These are phyloP conservation scores for Podospora didyma DNA, from an alignment of 495 filamentous ascomycete species.

Conservation along the genomic window DNA sequence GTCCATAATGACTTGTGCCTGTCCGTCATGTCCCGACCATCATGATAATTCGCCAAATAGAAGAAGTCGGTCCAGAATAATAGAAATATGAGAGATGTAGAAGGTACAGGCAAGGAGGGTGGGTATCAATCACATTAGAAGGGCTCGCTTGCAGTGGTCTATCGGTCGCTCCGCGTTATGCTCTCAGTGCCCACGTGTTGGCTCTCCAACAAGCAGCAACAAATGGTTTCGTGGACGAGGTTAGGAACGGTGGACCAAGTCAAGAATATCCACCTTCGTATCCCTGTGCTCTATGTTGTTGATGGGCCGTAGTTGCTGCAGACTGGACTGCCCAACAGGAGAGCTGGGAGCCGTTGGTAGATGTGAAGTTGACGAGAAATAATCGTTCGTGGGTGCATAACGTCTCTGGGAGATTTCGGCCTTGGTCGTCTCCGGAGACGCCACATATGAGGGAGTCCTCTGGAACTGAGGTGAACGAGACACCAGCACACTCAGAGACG, in stretches of 20 bases:
- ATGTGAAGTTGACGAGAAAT: slow-evolving; percentile 21
- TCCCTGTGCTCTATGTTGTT: not conserved
- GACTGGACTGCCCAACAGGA: slow-evolving; percentile 11
- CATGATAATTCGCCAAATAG: too few relatives aligned
- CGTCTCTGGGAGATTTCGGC: not conserved
- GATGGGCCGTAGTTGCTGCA: not conserved
- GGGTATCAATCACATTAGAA: too few relatives aligned
- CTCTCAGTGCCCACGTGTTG: too few relatives aligned
- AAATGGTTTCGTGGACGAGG: too few relatives aligned
- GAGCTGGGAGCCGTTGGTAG: slow-evolving; percentile 32
- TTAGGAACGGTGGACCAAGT: not conserved
- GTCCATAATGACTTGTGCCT: too few relatives aligned
- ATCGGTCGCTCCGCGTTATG: too few relatives aligned
- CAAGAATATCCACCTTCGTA: not conserved
- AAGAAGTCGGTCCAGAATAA: too few relatives aligned
- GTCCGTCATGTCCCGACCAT: too few relatives aligned
- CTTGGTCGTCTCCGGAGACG: not conserved
- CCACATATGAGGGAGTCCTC: not conserved
- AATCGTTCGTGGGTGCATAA: not conserved
- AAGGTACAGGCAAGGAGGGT: too few relatives aligned
- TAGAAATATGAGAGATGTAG: too few relatives aligned
- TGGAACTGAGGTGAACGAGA: not conserved
- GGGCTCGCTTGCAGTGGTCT: too few relatives aligned
- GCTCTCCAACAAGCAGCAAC: too few relatives aligned
- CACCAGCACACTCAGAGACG: slow-evolving; percentile 24